Evolutionary conservation across 2,329 filamentous ascomycete genomes (phyloP).

Genomic region (Claviceps cyperi): DNA sequence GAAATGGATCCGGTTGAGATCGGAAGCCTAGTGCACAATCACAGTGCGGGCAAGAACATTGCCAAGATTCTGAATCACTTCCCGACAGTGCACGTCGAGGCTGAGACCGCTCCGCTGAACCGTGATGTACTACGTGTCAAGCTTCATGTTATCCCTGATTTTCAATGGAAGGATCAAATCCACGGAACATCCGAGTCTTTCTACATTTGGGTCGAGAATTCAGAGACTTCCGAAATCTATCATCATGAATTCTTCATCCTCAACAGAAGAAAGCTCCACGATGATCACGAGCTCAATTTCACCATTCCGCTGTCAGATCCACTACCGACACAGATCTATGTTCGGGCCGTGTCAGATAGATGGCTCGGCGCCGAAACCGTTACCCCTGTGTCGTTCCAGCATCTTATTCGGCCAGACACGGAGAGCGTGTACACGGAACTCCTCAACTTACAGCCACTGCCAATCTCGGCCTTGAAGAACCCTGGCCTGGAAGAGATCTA

Average conservation of each 20-base stretch:
- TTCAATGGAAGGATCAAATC: conserved; percentile 84
- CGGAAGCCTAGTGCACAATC: conserved; percentile 80
- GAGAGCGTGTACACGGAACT: conserved; percentile 96
- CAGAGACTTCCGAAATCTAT: conserved; percentile 92
- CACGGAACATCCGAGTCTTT: conserved; percentile 93
- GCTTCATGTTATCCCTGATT: conserved; percentile 75
- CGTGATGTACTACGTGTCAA: conserved; percentile 87
- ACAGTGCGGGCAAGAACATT: conserved; percentile 71
- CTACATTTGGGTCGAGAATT: conserved; percentile 98
- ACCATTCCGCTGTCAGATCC: conserved; percentile 92
- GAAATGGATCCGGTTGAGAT: conserved; percentile 93
- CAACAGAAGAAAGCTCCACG: conserved; percentile 74
- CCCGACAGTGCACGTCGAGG: conserved; percentile 78
- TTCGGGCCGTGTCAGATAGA: conserved; percentile 82
- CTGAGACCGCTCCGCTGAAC: conserved; percentile 90
- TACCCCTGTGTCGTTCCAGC: conserved; percentile 89
- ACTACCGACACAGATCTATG: conserved; percentile 88
- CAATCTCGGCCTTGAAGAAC: conserved; percentile 78
- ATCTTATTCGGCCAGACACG: conserved; percentile 91
- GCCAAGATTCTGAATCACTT: conserved; percentile 76
- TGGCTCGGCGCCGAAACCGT: conserved; percentile 97
- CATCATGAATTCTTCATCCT: conserved; percentile 96
- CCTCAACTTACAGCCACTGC: conserved; percentile 77
- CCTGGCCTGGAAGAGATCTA: conserved; percentile 79
- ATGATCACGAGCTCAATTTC: conserved; percentile 96